These are phyloP conservation scores for Biscutella laevigata DNA, from an alignment of 441 rosid species.

Conservation along the genomic window DNA sequence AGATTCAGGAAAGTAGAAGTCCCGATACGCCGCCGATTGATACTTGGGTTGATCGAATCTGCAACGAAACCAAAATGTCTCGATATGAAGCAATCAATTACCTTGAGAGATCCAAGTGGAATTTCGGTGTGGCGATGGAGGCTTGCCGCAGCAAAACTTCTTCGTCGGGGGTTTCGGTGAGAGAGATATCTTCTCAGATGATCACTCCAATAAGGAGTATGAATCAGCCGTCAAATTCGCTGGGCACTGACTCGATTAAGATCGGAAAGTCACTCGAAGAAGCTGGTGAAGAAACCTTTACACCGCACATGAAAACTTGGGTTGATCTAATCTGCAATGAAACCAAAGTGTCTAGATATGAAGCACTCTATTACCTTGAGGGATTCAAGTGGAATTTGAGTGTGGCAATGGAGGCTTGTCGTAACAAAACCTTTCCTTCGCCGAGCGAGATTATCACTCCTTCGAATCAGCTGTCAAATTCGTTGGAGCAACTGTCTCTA, in stretches of 20 bases:
- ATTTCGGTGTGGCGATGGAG: neutral
- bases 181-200: too few relatives aligned
- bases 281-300: too few relatives aligned
- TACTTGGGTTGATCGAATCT: too few relatives aligned
- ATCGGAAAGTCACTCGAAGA: too few relatives aligned
- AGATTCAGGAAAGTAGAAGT: neutral
- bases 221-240: too few relatives aligned
- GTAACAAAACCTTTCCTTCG: neutral
- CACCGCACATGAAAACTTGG: too few relatives aligned
- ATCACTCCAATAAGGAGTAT: too few relatives aligned
- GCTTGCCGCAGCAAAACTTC: slow-evolving; percentile 8
- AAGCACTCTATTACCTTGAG: neutral
- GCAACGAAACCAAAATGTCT: neutral
- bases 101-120: slow-evolving; percentile 11
- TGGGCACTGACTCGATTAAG: too few relatives aligned
- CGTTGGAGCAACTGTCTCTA: neutral
- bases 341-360: neutral
- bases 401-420: neutral
- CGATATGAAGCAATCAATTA: slow-evolving; percentile 9
- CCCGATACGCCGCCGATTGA: neutral
- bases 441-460: neutral
- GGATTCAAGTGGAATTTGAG: neutral
- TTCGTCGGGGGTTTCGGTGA: too few relatives aligned
- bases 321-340: neutral
- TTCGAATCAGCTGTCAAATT: neutral